phyloP scores from a whole-genome alignment of 495 filamentous ascomycete genomes.

The Halenospora varia region DNA sequence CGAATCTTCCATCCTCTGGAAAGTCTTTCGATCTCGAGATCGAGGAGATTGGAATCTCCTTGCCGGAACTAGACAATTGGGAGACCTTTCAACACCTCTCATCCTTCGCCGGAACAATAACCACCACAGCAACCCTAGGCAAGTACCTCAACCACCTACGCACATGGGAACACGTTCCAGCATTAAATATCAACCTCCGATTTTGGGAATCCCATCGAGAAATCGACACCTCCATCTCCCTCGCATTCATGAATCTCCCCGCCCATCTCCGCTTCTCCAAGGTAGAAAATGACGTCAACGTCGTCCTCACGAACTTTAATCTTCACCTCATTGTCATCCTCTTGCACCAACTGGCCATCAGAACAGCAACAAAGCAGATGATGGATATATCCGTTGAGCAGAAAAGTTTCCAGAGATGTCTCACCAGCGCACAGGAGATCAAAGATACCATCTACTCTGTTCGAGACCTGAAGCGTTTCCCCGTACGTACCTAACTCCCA shows the following conservation, averaged over 20 bases:
- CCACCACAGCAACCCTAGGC: conserved; percentile 82
- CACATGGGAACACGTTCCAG: neutral
- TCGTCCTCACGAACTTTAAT: conserved; percentile 90
- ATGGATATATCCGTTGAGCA: conserved; percentile 67
- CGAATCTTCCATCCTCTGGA: conserved; percentile 76
- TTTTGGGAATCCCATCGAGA: conserved; percentile 90
- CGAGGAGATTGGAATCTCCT: conserved; percentile 57
- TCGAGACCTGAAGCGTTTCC: neutral
- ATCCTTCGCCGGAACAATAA: conserved; percentile 70
- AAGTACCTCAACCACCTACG: conserved; percentile 67
- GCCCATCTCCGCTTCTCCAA: conserved; percentile 68
- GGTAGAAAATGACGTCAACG: conserved; percentile 70
- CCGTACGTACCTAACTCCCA: neutral
- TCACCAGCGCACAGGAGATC: conserved; percentile 87
- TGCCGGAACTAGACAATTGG: conserved; percentile 64
- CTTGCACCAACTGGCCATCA: conserved; percentile 91
- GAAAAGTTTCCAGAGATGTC: conserved; percentile 85
- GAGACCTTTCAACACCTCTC: conserved; percentile 64
- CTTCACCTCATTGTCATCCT: conserved; percentile 94
- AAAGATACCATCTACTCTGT: conserved; percentile 23
- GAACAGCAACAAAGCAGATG: conserved; percentile 84
- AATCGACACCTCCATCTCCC: conserved; percentile 81
- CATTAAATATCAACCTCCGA: conserved; percentile 54
- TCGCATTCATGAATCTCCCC: conserved; percentile 77
- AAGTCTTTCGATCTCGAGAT: conserved; percentile 76